Evolutionary conservation across 2,329 filamentous ascomycete species (phyloP), one percentile per base, ranked within the genome.

Genomic region (Sarocladium strictum): DNA sequence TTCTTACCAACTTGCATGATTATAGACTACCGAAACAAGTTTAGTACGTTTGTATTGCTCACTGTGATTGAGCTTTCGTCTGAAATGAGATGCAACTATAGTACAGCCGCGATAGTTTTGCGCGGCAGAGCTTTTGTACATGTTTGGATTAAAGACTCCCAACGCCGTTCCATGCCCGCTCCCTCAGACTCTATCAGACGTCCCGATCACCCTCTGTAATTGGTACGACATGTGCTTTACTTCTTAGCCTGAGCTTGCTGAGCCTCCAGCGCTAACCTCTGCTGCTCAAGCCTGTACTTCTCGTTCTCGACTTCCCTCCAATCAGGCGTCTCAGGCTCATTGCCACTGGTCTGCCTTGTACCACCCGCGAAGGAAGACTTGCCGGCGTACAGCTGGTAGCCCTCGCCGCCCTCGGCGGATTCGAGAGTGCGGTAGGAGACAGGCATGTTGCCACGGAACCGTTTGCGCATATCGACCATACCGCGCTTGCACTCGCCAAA

Each of bases 401-500:
- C 79, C 54, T 76, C 72, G 58, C 76, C 77, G 11, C 75, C 74
- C 61, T 89, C 85, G 55, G 81, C 70, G 53, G 62, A 58, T 65
- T 84, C 78, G 63, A 84, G 73, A 56, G 77, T 72, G 65, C 75
- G 77, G 60, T 87, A 82, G 23, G 83, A 78, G 60, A 96, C 85
- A 54, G 94, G 91, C 69, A 90, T 84, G 75, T 97, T 97, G 56
- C 94, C 94, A 55, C 94, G 84, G 73, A 99, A 97, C 32, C 94
- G 87, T 76, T 97, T 97, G 69, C 94, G 89, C 94, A 99, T 99
- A 70, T 99, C 94, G 63, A 97, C 88, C 84, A 96, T 84, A 60
- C 94, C 94, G 60, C 93, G 88, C 67, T 96, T 95, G 81, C 94
- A 99, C 68, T 97, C 90, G 69, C 90, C 89, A 65, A 95, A 94